Percentiles rank a stretch among this genome's conserved stretches.
Evolutionary conservation across 345 rosid species (phyloP).

Genomic region (Pseudoturritis turrita): DNA sequence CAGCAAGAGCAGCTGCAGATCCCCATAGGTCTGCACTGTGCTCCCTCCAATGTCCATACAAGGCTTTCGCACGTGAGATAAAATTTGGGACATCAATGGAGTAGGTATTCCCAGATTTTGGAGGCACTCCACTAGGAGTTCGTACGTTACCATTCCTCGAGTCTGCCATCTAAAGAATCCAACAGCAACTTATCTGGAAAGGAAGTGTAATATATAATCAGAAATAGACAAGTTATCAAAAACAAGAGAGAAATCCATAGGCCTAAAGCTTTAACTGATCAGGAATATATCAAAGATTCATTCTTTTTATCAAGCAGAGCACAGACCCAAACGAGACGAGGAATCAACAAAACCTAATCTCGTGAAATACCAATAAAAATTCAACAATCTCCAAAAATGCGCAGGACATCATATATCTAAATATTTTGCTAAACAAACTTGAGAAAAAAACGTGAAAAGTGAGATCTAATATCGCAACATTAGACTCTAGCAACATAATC

Average conservation of each 20-base stretch:
- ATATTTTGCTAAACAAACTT: background rate
- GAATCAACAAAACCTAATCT: background rate
- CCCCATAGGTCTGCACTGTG: constrained; percentile 63
- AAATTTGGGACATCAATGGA: constrained; percentile 55
- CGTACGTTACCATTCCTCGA: constrained; percentile 49
- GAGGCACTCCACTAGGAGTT: constrained; percentile 38
- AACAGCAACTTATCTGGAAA: constrained; percentile 9
- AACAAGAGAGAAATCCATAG: background rate
- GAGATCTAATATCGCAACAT: background rate
- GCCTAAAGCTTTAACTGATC: background rate
- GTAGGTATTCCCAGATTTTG: constrained; percentile 45
- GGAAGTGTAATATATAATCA: background rate
- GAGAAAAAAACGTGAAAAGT: background rate
- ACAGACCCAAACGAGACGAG: background rate
- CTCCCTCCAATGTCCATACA: constrained; percentile 66
- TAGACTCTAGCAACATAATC: background rate
- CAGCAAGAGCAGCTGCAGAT: constrained; percentile 54
- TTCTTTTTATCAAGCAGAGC: background rate
- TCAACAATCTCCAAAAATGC: background rate
- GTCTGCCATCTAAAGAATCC: constrained; percentile 50
- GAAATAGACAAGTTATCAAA: background rate
- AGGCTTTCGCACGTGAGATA: constrained; percentile 49
- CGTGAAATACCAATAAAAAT: background rate
- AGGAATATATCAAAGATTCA: background rate
- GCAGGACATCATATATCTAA: background rate